These are phyloP conservation scores for Teunomyces atbi DNA, from an alignment of 805 yeast species.

Conservation along the genomic window DNA sequence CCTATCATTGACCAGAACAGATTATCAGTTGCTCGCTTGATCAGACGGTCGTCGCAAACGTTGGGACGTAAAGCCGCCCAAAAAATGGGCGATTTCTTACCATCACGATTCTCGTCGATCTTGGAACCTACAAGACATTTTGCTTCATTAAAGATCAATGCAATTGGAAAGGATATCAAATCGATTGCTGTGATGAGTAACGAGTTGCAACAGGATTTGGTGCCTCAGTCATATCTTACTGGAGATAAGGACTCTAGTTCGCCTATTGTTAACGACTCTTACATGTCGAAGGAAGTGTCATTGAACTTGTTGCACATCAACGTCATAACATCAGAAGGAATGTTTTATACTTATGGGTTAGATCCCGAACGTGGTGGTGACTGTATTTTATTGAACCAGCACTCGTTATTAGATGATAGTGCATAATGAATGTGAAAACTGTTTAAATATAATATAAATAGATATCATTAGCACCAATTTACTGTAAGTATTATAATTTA, in stretches of 20 bases:
- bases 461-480: too few relatives aligned
- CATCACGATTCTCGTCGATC: constrained; percentile 75
- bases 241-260: constrained; percentile 13
- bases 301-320: constrained; percentile 46
- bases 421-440: too few relatives aligned
- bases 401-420: constrained; percentile 43
- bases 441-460: too few relatives aligned
- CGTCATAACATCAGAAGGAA: constrained; percentile 81
- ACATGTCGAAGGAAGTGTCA: constrained; percentile 20
- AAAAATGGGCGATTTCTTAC: constrained; percentile 83
- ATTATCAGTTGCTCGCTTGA: constrained; percentile 69
- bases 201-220: constrained; percentile 29
- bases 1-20: constrained; percentile 73
- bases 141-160: constrained; percentile 72
- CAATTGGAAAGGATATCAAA: constrained; percentile 39
- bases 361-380: constrained; percentile 93
- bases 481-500: too few relatives aligned
- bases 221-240: constrained; percentile 27
- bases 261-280: constrained; percentile 6
- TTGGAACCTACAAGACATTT: constrained; percentile 89
- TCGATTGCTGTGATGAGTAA: constrained; percentile 46
- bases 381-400: constrained; percentile 75
- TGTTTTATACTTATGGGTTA: constrained; percentile 73
- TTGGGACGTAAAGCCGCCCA: constrained; percentile 82
- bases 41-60: constrained; percentile 74